Percentiles rank a stretch among this genome's conserved stretches.
These are phyloP conservation scores for Pythium aristosporum DNA, from an alignment of 352 stramenopile genomes.

Conservation along the genomic window DNA sequence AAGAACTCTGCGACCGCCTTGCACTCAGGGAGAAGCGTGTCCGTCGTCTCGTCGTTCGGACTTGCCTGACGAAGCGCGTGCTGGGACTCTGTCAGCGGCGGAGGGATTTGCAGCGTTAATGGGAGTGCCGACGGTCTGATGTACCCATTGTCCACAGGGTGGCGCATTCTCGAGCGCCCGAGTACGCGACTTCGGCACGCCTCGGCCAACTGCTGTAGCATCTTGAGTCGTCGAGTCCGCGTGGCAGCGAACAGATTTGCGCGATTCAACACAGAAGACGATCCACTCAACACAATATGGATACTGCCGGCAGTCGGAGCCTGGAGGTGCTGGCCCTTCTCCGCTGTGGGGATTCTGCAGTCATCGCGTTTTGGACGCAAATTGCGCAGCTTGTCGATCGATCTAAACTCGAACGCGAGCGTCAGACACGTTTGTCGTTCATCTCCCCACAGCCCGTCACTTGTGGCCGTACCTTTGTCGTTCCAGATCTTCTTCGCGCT, in stretches of 20 bases:
- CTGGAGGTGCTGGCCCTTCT: not conserved
- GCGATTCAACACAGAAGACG: slow-evolving; percentile 12
- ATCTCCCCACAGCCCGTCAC: not conserved
- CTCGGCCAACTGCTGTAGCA: slow-evolving; percentile 22
- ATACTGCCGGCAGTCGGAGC: not conserved
- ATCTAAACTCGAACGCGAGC: not conserved
- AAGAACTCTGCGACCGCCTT: slow-evolving; percentile 20
- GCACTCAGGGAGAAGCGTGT: not conserved
- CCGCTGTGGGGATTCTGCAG: not conserved
- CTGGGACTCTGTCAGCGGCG: not conserved
- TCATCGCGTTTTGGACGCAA: not conserved
- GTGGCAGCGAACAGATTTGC: slow-evolving; percentile 10
- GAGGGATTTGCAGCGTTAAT: slow-evolving; percentile 14
- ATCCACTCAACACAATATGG: not conserved
- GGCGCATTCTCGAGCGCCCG: slow-evolving; percentile 12
- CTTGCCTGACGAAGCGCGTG: not conserved
- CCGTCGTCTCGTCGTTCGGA: slow-evolving; percentile 4
- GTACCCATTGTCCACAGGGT: slow-evolving; percentile 19
- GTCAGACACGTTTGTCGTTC: not conserved
- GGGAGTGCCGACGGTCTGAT: not conserved
- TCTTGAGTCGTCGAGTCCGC: slow-evolving; percentile 5
- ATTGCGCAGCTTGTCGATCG: slow-evolving; percentile 14
- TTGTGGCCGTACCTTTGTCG: slow-evolving; percentile 8
- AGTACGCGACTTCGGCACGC: slow-evolving; percentile 24
- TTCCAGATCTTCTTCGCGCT: slow-evolving; percentile 3